Conservation (phyloP, 148 eudicot species). For the Nepenthes gracilis region DNA sequence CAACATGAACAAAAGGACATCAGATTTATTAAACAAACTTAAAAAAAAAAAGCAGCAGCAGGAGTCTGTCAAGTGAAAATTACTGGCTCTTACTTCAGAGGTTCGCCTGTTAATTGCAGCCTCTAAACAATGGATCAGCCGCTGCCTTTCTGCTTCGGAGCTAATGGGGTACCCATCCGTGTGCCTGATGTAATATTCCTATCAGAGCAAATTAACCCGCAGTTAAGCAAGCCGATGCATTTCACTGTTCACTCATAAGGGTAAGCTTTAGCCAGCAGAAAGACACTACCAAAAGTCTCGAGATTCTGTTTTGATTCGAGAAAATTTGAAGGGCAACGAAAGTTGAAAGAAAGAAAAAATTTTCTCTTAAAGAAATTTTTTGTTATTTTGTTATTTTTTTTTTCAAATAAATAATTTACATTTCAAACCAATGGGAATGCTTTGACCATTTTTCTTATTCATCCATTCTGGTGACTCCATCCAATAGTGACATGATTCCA, state of each 20-base stretch:
- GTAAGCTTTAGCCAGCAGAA: background rate
- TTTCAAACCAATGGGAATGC: no score
- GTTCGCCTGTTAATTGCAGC: slow-evolving; percentile 47
- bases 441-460: no score
- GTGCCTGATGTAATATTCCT: slow-evolving; percentile 70
- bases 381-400: no score
- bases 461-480: no score
- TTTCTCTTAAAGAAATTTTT: no score
- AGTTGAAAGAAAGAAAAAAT: no score
- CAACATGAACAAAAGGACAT: background rate
- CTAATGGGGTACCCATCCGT: slow-evolving; percentile 43
- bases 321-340: no score
- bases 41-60: background rate
- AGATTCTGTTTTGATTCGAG: no score
- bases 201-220: background rate
- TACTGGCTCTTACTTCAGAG: slow-evolving; percentile 33
- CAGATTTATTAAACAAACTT: background rate
- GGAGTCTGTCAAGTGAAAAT: background rate
- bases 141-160: slow-evolving; percentile 43
- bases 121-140: slow-evolving; percentile 41
- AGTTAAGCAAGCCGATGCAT: background rate
- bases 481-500: no score
- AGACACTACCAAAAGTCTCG: background rate
- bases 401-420: no score
- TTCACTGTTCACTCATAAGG: background rate